These are phyloP conservation scores for Lanmaoa pseudosensibilis DNA, from an alignment of 768 basidiomycete species.

Conservation along the genomic window DNA sequence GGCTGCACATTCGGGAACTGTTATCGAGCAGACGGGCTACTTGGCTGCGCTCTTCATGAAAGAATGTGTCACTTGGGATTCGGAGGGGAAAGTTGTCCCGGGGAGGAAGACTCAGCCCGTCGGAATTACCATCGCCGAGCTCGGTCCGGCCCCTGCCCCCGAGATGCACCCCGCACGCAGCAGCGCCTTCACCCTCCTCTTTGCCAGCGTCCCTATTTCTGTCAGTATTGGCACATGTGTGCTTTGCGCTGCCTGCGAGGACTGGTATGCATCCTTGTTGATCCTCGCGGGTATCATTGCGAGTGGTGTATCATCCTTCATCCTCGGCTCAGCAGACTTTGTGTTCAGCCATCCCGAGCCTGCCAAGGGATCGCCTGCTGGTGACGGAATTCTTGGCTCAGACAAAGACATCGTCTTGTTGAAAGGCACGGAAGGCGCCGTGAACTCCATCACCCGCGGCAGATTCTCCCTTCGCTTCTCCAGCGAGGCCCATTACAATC, in stretches of 20 bases:
- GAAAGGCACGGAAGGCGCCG: conserved; percentile 27
- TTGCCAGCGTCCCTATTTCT: conserved; percentile 22
- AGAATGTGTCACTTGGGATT: conserved; percentile 11
- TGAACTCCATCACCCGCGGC: conserved; percentile 33
- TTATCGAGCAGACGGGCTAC: conserved; percentile 43
- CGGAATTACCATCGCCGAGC: conserved; percentile 8
- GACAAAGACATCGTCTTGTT: conserved; percentile 25
- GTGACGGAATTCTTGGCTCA: conserved; percentile 30
- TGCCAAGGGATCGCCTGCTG: conserved; percentile 24
- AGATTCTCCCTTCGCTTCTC: conserved; percentile 25
- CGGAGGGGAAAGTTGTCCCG: conserved; percentile 6
- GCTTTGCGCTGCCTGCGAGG: conserved; percentile 18
- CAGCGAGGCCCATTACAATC: conserved; percentile 6
- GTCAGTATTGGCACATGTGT: conserved; percentile 22
- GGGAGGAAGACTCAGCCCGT: conserved; percentile 13
- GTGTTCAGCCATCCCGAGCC: conserved; percentile 25
- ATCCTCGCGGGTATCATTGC: conserved; percentile 32
- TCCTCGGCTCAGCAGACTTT: conserved; percentile 26
- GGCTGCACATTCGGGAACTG: conserved; percentile 64
- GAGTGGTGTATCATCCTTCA: conserved; percentile 29
- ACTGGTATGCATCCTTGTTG: conserved; percentile 30
- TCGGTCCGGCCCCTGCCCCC: conserved; percentile 5
- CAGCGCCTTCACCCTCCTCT: neutral
- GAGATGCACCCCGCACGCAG: conserved; percentile 8
- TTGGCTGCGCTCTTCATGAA: conserved; percentile 53